These are phyloP conservation scores for Kurtzmaniella quercitrusa DNA, from an alignment of 1,139 yeast species.

Conservation along the genomic window DNA sequence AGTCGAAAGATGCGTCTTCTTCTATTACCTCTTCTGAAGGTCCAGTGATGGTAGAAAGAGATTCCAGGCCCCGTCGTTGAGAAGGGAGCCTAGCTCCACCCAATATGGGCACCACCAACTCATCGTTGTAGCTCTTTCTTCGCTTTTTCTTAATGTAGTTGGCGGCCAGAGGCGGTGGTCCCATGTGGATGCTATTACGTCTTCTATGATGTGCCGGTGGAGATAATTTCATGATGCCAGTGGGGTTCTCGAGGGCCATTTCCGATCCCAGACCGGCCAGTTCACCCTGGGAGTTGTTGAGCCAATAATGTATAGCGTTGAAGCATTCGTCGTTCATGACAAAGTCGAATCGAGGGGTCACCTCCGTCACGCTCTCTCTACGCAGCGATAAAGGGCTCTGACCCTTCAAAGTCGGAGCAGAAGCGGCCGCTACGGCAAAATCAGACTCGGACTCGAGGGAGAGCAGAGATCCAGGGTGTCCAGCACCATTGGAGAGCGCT, in stretches of 20 bases:
- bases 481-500: neutral
- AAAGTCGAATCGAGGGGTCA: conserved; percentile 19
- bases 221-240: conserved; percentile 18
- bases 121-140: conserved; percentile 10
- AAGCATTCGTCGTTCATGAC: conserved; percentile 40
- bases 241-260: conserved; percentile 19
- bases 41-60: neutral
- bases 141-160: conserved; percentile 12
- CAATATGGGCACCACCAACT: conserved; percentile 1
- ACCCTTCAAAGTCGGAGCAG: neutral
- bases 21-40: neutral
- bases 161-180: conserved; percentile 7
- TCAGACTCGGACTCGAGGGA: neutral
- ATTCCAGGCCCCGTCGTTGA: neutral
- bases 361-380: conserved; percentile 3
- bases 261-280: conserved; percentile 13
- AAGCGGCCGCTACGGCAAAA: neutral
- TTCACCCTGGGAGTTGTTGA: conserved; percentile 20
- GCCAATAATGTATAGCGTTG: conserved; percentile 37
- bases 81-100: conserved; percentile 1
- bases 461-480: neutral
- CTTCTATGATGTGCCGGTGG: conserved; percentile 11
- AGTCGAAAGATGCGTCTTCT: neutral
- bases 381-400: conserved; percentile 3
- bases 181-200: conserved; percentile 21